These are phyloP conservation scores for Pythium insidiosum DNA, from an alignment of 352 stramenopile genomes.

Conservation along the genomic window DNA sequence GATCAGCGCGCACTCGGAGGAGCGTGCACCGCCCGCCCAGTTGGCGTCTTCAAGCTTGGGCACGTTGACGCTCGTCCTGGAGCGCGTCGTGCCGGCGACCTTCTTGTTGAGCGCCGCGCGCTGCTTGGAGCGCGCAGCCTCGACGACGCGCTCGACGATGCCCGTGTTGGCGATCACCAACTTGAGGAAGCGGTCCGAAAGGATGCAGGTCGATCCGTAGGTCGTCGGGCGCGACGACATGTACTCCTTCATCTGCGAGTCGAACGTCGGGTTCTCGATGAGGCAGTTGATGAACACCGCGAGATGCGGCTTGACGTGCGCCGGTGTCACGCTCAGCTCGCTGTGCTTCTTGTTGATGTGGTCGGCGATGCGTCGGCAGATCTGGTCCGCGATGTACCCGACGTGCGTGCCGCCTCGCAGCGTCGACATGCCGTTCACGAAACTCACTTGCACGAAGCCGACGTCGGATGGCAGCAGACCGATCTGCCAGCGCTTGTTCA, in stretches of 20 bases:
- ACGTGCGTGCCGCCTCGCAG: conserved; percentile 96
- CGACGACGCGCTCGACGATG: conserved; percentile 93
- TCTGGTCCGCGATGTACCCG: conserved; percentile 79
- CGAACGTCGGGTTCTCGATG: conserved; percentile 99
- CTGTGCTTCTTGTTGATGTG: conserved; percentile 96
- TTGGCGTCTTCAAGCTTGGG: conserved; percentile 99
- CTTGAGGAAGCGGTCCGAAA: conserved; percentile 95
- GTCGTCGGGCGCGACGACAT: conserved; percentile 89
- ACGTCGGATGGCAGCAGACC: conserved; percentile 88
- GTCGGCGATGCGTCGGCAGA: conserved; percentile 86
- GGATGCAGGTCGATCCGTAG: conserved; percentile 86
- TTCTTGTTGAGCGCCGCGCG: conserved; percentile 92
- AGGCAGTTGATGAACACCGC: conserved; percentile 98
- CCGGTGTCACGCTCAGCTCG: conserved; percentile 87
- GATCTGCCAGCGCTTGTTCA: conserved; percentile 96
- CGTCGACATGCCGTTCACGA: conserved; percentile 99
- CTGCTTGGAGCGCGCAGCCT: conserved; percentile 92
- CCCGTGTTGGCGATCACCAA: conserved; percentile 90
- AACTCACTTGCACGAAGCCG: conserved; percentile 96
- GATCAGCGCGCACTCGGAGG: conserved; percentile 95
- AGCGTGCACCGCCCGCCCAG: conserved; percentile 87
- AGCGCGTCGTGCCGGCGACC: conserved; percentile 30
- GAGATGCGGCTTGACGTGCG: conserved; percentile 97
- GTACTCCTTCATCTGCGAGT: conserved; percentile 99
- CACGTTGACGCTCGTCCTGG: conserved; percentile 87